Evolutionary conservation across 2,329 filamentous ascomycete species (phyloP), one percentile per base, ranked within the genome.

Genomic region (Rhexocercosporidium sp.): DNA sequence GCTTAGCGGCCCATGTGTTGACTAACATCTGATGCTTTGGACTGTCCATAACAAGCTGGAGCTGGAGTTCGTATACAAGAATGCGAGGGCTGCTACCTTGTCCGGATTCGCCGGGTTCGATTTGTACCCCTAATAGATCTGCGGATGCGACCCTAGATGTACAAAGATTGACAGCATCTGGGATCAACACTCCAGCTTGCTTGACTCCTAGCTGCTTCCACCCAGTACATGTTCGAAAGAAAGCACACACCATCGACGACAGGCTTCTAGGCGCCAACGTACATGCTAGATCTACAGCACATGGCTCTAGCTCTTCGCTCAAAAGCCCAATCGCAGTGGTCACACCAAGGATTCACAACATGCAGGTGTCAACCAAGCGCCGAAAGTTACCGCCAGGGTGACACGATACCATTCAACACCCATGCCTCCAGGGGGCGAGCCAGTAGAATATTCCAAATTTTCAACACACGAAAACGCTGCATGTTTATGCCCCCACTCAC

Each of bases 351-450:
- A 39, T 11, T 27, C 9, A 27, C 31, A 41, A 20, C 18, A 56
- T 37, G n/a, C 53, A 56, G 29, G 31, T 57, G 54, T 20, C 54
- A 57, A 39, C 34, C 54, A 57, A 39, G 54, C 54, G 18, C 31
- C 25, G 31, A 25, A 14, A 39, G 14, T 20, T n/a, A 37, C 2
- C 34, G 20, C 11, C 20, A 37, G 54, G 9, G 34, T 57, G 34
- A 9, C 31, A 39, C 34, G 25, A 57, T 25, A 22, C 31, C 14
- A 9, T 16, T 37, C 20, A 12, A 41, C 31, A 18, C 54, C 53
- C 31, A 41, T 16, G 20, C 11, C 7, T 25, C 14, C 54, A 41
- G 22, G 29, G 51, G 18, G 27, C n/a, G 18, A n/a, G 29, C 29
- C 54, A 41, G 34, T 6, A 41, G n/a, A 9, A 25, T 18, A n/a